Evolutionary conservation across 768 basidiomycete genomes (phyloP), one percentile per base, ranked within the genome.

Genomic region (Tricholoma furcatifolium): DNA sequence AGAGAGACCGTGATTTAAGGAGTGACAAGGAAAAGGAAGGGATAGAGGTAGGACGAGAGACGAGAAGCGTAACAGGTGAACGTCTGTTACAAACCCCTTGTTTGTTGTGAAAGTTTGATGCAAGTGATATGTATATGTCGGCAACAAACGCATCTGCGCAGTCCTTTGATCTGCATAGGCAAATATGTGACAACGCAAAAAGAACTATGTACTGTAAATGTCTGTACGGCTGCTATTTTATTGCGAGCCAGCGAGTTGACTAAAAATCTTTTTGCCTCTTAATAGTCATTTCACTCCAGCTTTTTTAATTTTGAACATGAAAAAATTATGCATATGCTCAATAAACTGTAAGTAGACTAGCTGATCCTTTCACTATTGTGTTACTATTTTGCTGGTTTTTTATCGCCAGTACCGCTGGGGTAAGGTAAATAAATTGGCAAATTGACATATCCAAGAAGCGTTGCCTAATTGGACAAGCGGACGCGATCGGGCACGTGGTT

Each of bases 1-100:
- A 54, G 24, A 57, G 53, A 55, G 54, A 54, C 35, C 58, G 60
- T 53, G 57, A 53, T 40, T 50, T 51, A 55, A 61, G 41, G 65
- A 54, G 30, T 35, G 61, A 51, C 56, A 55, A 51, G 36, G 49
- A 4, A 55, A 60, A 46, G 52, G 53, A 42, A 50, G 57, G 62
- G 55, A 57, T 48, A 60, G 54, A 44, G 55, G 45, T 44, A 31
- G 43, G 43, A 46, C 40, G 47, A 50, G 12, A 38, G 43, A 46
- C 40, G 47, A 50, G 12, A 38, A 40, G 53, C 23, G 10, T 35
- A 53, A 53, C 50, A 53, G 51, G 42, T 56, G 48, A 43, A 42
- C 6, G 56, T 47, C 43, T 41, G 51, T 36, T 51, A 34, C 50
- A 56, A 35, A 35, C 18, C 44, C 55, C 48, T 58, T 62, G 59